A percentile compares a stretch with the other conserved stretches of the same genome.
phyloP scores from a whole-genome alignment of 148 eudicot species.

The Rhododendron ovatum region DNA sequence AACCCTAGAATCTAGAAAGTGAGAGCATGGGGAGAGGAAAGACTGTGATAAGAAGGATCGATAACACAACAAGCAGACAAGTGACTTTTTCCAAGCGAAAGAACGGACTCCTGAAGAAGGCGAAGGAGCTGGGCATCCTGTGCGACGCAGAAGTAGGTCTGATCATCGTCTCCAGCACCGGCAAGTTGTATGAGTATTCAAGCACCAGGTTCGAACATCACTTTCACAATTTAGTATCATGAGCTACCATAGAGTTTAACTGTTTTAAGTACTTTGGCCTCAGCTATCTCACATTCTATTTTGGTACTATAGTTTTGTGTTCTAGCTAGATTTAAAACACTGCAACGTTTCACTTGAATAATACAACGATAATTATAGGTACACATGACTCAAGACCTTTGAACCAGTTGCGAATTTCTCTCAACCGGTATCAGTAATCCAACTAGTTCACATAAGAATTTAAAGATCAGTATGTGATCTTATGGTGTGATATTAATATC shows the following conservation, averaged over 20 bases:
- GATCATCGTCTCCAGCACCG: constrained; percentile 41
- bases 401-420: neutral
- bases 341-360: neutral
- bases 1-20: constrained; percentile 23
- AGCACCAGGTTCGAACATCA: constrained; percentile 31
- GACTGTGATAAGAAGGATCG: constrained; percentile 48
- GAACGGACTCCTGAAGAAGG: constrained; percentile 49
- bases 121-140: constrained; percentile 47
- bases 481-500: neutral
- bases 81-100: constrained; percentile 57
- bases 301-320: neutral
- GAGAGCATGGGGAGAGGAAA: constrained; percentile 73
- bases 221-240: neutral
- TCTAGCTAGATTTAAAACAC: neutral
- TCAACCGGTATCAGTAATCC: neutral
- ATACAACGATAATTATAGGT: neutral
- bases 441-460: neutral
- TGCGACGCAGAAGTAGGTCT: constrained; percentile 62
- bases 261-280: neutral
- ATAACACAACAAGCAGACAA: constrained; percentile 45
- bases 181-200: constrained; percentile 40
- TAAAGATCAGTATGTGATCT: neutral
- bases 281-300: neutral
- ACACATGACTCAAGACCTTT: neutral
- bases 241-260: neutral